Evolutionary conservation across 1,139 yeast species (phyloP).

Genomic region (Lodderomyces parapsilosis): DNA sequence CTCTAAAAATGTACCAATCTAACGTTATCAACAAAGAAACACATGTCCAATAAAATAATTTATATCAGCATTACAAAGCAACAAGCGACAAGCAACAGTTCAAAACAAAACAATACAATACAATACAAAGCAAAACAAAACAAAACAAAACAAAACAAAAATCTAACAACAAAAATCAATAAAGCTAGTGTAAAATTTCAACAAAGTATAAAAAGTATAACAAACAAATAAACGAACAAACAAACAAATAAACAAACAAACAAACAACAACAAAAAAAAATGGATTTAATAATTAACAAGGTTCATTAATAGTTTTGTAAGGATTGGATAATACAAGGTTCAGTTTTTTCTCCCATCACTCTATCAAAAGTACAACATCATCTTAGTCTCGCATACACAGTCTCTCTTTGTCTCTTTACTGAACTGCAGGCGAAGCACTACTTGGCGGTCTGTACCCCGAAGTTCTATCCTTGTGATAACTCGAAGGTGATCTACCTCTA

Average conservation of each 20-base stretch:
- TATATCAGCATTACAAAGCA: not conserved
- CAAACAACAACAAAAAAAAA: not conserved
- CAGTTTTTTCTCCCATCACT: not conserved
- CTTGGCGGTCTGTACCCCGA: constrained; percentile 31
- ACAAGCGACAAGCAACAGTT: too few relatives aligned
- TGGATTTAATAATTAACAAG: not conserved
- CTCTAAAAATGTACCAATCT: too few relatives aligned
- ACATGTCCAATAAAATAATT: too few relatives aligned
- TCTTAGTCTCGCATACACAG: too few relatives aligned
- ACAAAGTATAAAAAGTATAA: too few relatives aligned
- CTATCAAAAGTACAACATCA: too few relatives aligned
- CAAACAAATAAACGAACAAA: too few relatives aligned
- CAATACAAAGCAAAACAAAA: too few relatives aligned
- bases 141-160: not conserved
- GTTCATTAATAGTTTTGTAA: not conserved
- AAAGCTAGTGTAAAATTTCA: too few relatives aligned
- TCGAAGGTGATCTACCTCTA: constrained; percentile 69
- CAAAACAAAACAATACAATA: not conserved
- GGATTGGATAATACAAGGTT: not conserved
- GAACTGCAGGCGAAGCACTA: constrained; percentile 10
- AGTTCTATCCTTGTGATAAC: constrained; percentile 47
- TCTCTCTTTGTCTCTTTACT: too few relatives aligned
- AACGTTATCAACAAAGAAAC: too few relatives aligned
- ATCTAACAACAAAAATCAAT: not conserved
- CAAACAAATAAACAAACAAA: not conserved